Conservation (phyloP, 345 rosid genomes). For the Schrenkiella parvula region DNA sequence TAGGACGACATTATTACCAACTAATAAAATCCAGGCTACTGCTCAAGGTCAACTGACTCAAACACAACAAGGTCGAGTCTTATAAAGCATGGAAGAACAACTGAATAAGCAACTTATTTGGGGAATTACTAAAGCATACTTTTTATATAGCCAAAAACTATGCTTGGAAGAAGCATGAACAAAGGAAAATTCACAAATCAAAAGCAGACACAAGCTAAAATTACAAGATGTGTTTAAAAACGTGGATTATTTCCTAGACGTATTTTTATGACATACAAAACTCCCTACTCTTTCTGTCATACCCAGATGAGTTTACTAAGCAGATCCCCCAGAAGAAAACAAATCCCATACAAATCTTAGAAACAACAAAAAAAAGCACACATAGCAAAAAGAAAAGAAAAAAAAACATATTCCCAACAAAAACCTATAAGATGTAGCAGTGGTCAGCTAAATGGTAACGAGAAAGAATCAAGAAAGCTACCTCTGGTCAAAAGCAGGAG, state of each 20-base stretch:
- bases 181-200: background rate
- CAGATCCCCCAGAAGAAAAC: background rate
- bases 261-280: background rate
- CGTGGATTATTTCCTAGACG: background rate
- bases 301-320: slow-evolving; percentile 5
- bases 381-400: background rate
- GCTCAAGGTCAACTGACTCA: background rate
- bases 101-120: background rate
- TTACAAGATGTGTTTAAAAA: background rate
- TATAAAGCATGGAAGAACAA: background rate
- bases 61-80: background rate
- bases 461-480: slow-evolving; percentile 25
- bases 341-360: background rate
- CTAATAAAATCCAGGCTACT: background rate
- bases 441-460: background rate
- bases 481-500: slow-evolving; percentile 62
- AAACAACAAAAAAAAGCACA: background rate
- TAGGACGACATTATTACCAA: slow-evolving; percentile 12
- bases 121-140: background rate
- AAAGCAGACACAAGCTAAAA: background rate
- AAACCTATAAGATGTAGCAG: background rate
- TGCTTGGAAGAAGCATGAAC: background rate
- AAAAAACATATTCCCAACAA: background rate
- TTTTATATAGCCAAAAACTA: background rate
- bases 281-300: background rate